A percentile compares a stretch with the other conserved stretches of the same genome.
Conservation (phyloP, 139 green algal species). For the Coccomyxa sp. region DNA sequence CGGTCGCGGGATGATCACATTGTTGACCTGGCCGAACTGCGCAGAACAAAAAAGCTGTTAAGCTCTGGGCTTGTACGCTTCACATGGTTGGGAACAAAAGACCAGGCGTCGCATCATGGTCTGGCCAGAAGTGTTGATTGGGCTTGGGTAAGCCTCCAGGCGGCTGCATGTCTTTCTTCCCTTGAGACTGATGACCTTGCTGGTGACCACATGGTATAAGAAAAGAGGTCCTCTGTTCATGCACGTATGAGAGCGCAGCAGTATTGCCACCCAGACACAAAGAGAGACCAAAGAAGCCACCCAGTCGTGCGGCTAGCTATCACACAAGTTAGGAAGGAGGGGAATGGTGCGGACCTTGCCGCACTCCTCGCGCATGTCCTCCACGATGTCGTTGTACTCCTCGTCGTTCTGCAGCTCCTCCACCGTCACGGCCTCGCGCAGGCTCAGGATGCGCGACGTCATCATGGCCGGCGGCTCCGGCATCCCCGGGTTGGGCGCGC, state of each 20-base stretch:
- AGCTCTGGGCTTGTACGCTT: not conserved
- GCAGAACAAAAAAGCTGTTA: not conserved
- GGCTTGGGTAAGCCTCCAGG: too few species aligned
- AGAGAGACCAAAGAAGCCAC: not conserved
- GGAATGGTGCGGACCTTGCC: slow-evolving; percentile 37
- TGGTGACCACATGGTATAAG: not conserved
- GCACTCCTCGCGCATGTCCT: slow-evolving; percentile 80
- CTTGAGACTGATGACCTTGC: not conserved
- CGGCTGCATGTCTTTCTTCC: not conserved
- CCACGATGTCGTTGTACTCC: slow-evolving; percentile 92
- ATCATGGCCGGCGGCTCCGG: slow-evolving; percentile 21
- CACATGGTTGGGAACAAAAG: not conserved
- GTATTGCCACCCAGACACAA: not conserved
- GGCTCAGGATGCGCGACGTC: slow-evolving; percentile 52
- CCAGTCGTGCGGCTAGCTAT: not conserved
- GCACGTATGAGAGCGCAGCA: not conserved
- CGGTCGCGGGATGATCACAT: slow-evolving; percentile 73
- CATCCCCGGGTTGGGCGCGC: not conserved
- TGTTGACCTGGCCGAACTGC: slow-evolving; percentile 46
- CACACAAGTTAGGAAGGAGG: not conserved
- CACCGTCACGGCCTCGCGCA: slow-evolving; percentile 62
- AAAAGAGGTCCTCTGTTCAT: not conserved
- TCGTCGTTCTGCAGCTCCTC: slow-evolving; percentile 86
- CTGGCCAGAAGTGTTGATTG: too few species aligned
- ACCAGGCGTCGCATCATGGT: not conserved